Evolutionary conservation across 2,329 filamentous ascomycete species (phyloP).

Genomic region (Nothomitra cinnamomea): DNA sequence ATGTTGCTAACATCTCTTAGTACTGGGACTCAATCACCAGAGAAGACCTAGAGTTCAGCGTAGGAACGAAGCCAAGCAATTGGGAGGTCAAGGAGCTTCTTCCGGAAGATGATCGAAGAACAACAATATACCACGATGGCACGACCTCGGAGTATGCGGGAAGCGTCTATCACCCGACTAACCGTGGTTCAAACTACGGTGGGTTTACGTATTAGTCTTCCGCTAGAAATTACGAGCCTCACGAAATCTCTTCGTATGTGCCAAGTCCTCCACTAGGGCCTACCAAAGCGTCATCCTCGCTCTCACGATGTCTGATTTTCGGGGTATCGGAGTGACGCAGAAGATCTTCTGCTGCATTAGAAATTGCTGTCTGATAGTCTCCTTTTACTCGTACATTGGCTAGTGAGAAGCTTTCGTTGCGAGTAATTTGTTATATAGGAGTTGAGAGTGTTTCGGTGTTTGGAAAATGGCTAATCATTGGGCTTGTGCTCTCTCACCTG

Average conservation of each 20-base stretch:
- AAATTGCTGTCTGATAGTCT: no score
- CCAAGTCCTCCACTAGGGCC: no score
- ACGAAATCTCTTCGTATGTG: neutral
- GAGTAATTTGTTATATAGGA: neutral
- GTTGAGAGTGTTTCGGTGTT: neutral
- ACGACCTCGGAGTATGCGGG: slow-evolving; percentile 43
- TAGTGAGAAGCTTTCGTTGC: neutral
- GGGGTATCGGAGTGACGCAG: neutral
- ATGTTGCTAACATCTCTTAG: slow-evolving; percentile 27
- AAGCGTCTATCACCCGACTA: slow-evolving; percentile 23
- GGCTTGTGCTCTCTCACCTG: neutral
- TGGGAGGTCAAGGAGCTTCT: slow-evolving; percentile 95
- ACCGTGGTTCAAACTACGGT: slow-evolving; percentile 10
- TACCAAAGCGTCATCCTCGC: neutral
- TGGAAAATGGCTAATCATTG: neutral
- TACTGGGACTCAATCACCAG: slow-evolving; percentile 99
- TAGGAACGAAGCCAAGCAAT: slow-evolving; percentile 86
- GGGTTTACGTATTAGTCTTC: slow-evolving; percentile 4
- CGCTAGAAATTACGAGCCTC: neutral
- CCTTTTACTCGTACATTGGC: neutral
- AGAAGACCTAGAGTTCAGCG: slow-evolving; percentile 95
- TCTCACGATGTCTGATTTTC: neutral
- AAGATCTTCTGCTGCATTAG: neutral
- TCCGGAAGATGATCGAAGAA: slow-evolving; percentile 61
- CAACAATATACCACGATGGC: slow-evolving; percentile 50